A percentile compares a stretch with the other conserved stretches of the same genome.
Conservation (phyloP, 306 rosid genomes). For the Lablab purpureus region DNA sequence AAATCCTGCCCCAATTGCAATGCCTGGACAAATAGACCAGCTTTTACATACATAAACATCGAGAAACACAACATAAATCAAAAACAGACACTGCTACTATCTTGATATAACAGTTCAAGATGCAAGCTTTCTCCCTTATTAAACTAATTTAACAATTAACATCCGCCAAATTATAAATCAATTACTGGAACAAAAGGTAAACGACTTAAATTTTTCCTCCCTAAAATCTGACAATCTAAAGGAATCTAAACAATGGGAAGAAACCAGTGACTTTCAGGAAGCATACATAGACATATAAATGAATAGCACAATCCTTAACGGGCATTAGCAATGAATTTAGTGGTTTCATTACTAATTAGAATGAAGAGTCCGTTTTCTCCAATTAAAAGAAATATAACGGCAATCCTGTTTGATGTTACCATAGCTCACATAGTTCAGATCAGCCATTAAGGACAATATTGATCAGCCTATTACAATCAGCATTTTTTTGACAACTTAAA, state of each 20-base stretch:
- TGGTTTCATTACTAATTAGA: too few species aligned
- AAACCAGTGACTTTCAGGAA: too few species aligned
- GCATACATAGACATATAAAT: too few species aligned
- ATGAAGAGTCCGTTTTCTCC: too few species aligned
- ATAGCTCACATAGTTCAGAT: neutral
- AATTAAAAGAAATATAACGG: neutral
- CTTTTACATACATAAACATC: neutral
- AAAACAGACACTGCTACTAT: neutral
- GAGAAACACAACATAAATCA: conserved; percentile 5
- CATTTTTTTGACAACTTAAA: neutral
- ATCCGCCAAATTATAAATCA: conserved; percentile 3
- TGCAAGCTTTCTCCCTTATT: neutral
- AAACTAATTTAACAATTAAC: conserved; percentile 33
- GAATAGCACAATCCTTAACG: too few species aligned
- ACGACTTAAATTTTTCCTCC: too few species aligned
- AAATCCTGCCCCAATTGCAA: conserved; percentile 92
- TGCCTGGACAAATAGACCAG: conserved; percentile 63
- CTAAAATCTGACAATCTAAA: too few species aligned
- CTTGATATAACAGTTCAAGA: conserved; percentile 11
- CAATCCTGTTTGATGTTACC: neutral
- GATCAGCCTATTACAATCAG: neutral
- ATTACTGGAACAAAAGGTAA: neutral
- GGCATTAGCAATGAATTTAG: too few species aligned
- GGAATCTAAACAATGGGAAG: too few species aligned
- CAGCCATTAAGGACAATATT: neutral